Base-by-base conservation (phyloP, 2,329 filamentous ascomycete species). In the Alternaria alternata region DNA sequence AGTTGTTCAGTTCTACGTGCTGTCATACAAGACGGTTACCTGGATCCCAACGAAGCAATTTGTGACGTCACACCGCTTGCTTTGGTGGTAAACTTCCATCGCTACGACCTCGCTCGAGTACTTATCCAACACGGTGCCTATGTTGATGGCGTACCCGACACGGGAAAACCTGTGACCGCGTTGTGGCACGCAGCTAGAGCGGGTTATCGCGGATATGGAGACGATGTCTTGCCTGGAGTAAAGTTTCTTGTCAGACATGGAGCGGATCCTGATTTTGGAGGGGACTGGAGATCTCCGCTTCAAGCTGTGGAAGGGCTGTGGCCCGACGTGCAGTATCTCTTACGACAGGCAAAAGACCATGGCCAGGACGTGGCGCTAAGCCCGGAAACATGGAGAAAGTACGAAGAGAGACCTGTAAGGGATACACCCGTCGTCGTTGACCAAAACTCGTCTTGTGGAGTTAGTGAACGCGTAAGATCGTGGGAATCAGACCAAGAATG, bases 191-290 rank as follows among this genome's bases (percentile, higher is more conserved):
- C 42, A 42, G 49, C 55, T 32, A 41, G 14, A 30, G 26, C 24
- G 28, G 55, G 32, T 5, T 42, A 41, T n/a, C 18, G 14, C 5
- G 41, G 32, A 41, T 41, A 41, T 14, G 18, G 18, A 22, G 18
- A 22, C 18, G 3, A 22, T 7, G 9, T 22, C 39, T 41, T 41
- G 18, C 39, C 18, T 20, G 49, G 49, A 12, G 26, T 58, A 12
- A 34, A 20, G 18, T 58, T 58, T 11, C 42, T 58, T 7, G 5
- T 58, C 3, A 16, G 42, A 47, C 5, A 58, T 36, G 55, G 55
- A 12, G 55, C 55, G 6, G 42, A 53, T 20, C 39, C 39, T 8
- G 9, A 22, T 22, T 41, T 52, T 20, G 22, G 39, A 9, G 49
- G 36, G 20, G 49, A 52, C 24, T 34, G 49, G 36, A 28, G 24